Evolutionary conservation across 208 protist genomes (phyloP).

Genomic region (Entamoeba dispar): DNA sequence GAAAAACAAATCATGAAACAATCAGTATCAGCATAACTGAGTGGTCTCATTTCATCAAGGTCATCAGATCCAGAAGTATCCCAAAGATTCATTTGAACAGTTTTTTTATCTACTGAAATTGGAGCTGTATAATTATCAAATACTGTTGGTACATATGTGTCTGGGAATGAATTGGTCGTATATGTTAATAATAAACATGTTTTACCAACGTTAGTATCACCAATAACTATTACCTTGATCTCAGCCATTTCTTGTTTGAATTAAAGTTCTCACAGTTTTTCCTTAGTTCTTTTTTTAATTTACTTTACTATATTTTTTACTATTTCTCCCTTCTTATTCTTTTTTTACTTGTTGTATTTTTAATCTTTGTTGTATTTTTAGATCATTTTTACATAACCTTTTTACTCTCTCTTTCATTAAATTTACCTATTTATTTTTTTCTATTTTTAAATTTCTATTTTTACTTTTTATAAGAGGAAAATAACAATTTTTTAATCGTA

Average conservation of each 20-base stretch:
- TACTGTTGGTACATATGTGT: conserved; percentile 10
- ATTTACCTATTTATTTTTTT: too few species aligned
- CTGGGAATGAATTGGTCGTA: conserved; percentile 10
- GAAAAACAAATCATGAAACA: conserved; percentile 2
- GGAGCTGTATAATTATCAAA: conserved; percentile 14
- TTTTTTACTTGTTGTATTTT: too few species aligned
- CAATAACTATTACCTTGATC: neutral
- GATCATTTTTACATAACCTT: too few species aligned
- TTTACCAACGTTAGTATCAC: neutral
- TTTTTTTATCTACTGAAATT: conserved; percentile 8
- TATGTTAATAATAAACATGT: conserved; percentile 16
- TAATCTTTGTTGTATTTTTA: too few species aligned
- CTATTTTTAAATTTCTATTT: too few species aligned
- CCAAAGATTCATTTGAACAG: conserved; percentile 16
- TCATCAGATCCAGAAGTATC: conserved; percentile 27
- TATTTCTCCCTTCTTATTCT: too few species aligned
- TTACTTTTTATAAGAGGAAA: too few species aligned
- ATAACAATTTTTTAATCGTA: too few species aligned
- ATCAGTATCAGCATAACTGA: neutral
- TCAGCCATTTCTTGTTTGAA: neutral
- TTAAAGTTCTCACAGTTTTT: too few species aligned
- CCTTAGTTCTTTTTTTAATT: too few species aligned
- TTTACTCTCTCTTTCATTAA: too few species aligned
- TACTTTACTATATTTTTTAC: too few species aligned
- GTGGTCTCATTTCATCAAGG: neutral